A percentile compares a stretch with the other conserved stretches of the same genome.
Evolutionary conservation across 257 asterid genomes (phyloP).

Genomic region (Solanum acaule): DNA sequence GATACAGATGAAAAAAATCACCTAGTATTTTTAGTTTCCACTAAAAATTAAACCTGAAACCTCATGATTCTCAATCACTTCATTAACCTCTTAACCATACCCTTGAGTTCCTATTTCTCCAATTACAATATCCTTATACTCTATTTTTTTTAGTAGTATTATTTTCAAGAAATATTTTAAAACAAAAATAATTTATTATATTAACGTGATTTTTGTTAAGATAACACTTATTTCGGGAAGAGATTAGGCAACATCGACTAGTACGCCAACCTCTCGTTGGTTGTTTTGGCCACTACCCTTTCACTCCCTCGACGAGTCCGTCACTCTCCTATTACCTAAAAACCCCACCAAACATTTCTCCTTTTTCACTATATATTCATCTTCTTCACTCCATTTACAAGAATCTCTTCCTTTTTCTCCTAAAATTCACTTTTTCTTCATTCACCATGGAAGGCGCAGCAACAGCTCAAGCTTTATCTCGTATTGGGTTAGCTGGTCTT

Average conservation of each 20-base stretch:
- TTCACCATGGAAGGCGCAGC: constrained; percentile 26
- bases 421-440: not conserved
- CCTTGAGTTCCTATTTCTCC: not conserved
- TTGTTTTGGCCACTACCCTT: constrained; percentile 28
- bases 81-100: not conserved
- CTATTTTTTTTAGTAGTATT: no score
- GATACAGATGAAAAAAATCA: no score
- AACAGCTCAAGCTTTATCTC: constrained; percentile 37
- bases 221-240: no score
- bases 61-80: no score
- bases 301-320: constrained; percentile 69
- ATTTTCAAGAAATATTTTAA: not conserved
- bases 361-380: not conserved
- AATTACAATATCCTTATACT: not conserved
- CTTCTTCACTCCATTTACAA: not conserved
- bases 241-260: constrained; percentile 8
- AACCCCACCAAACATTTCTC: not conserved
- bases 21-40: no score
- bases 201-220: no score
- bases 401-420: not conserved
- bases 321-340: constrained; percentile 7
- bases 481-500: constrained; percentile 66
- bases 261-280: constrained; percentile 16
- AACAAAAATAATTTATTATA: no score
- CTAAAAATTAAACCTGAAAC: no score